Evolutionary conservation across 768 basidiomycete species (phyloP), one percentile per base, ranked within the genome.

Genomic region (Daedaleopsis nitida): DNA sequence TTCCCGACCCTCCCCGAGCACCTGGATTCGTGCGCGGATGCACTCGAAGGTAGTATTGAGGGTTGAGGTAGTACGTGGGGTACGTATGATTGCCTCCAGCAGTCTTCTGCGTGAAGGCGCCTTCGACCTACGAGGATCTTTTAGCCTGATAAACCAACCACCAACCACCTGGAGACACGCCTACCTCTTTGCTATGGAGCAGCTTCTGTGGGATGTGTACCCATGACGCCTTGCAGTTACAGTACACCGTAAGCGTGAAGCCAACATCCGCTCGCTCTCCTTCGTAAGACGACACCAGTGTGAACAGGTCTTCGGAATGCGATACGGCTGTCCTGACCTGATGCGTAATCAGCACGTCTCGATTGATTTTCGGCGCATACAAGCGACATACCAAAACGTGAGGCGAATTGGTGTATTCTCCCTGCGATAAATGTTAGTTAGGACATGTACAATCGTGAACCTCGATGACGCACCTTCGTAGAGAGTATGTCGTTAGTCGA

Each of bases 41-140:
- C 19, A 96, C 74, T 8, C 75, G 80, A 14, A 98, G 77, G 57
- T 82, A 81, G 73, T 92, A 98, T 69, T 97, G 94, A 0, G 96
- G 96, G 69, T 98, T 98, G 52, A 84, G 73, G 86, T 96, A 90
- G 73, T 90, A 97, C 0, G 89, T 88, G 0, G 92, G 85, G 65
- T 86, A 79, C 5, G 85, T 83, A 58, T 86, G 83, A 69, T 95
- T 96, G 1, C 96, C 96, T 0, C 96, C 96, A 0, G 92, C 83
- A 32, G 85, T 92, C 65, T 86, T 86, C 38, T 75, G 81, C 0
- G 86, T 87, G 63, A 96, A 80, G 0, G 76, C 68, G 9, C 86
- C 89, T 0, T 83, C 76, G 7, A 89, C 68, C 91, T 93, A 65
- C 27, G n/a, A 1, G 8, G 11, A 24, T 5, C 11, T 16, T 3